Evolutionary conservation across 257 asterid genomes (phyloP), one percentile per base, ranked within the genome.

Genomic region (Voacanga thouarsii): DNA sequence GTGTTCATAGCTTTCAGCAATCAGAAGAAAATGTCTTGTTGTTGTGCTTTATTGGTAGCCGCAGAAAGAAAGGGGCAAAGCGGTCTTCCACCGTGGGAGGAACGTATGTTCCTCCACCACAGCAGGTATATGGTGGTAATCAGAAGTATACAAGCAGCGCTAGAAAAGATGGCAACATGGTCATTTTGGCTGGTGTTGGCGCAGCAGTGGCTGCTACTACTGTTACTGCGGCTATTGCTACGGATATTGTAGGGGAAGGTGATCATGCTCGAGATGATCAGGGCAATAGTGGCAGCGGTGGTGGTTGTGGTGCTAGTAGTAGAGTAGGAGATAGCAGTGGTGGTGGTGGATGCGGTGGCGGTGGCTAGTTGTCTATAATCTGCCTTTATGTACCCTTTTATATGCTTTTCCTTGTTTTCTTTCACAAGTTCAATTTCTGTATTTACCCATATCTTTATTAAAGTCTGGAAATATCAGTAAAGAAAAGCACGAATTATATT

Each of bases 151-250:
- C 7, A 12, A 45, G 64, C 15, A 21, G 59, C 15, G 50, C 14
- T 12, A 56, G 24, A 50, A 81, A 61, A n/a, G 78, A 77, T 43
- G 84, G 84, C 7, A 51, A 71, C 30, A 71, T 81, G 71, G 59
- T 72, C 19, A 51, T 81, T 37, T 63, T 81, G 71, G 69, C 74
- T 6, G 78, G 77, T 2, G 61, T 77, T 6, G 77, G 88, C 9
- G 92, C 87, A 2, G 89, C 82, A 0, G 81, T 78, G 9, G 89
- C 79, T 50, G 89, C 80, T 51, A 71, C 84, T 1, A 77, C 24
- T 1, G 84, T 16, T 53, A 44, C 47, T 0, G 47, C 9, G 47
- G 4, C 43, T 26, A 55, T 86, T 2, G 77, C 82, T 11, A 80
- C 77, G 14, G 84, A 71, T 3, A 64, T 24, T 14, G 49, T 8